Evolutionary conservation across 2,329 filamentous ascomycete genomes (phyloP).

Genomic region (Colletotrichum destructivum): DNA sequence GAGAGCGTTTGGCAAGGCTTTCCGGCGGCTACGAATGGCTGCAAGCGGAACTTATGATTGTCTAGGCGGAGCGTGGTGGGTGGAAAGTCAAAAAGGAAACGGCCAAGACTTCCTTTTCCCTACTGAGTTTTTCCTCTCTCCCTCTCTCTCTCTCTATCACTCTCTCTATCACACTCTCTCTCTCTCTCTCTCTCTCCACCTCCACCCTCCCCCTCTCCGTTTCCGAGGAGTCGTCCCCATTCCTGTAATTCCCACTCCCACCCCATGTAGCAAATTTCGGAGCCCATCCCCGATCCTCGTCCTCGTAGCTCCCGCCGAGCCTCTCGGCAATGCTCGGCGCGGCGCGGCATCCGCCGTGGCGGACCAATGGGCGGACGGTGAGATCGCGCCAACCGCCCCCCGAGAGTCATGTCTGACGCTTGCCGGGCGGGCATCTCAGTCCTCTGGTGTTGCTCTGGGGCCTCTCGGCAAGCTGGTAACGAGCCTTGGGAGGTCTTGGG

Average conservation of each 20-base stretch:
- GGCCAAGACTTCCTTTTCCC: slow-evolving; percentile 35
- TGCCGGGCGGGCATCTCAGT: slow-evolving; percentile 15
- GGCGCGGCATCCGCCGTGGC: slow-evolving; percentile 37
- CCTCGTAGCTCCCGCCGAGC: slow-evolving; percentile 35
- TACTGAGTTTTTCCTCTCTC: slow-evolving; percentile 5
- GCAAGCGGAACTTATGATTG: slow-evolving; percentile 4
- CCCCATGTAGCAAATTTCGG: slow-evolving; percentile 26
- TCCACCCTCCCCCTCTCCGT: no score
- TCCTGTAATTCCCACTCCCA: background rate
- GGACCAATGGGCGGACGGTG: slow-evolving; percentile 28
- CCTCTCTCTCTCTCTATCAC: slow-evolving; percentile 8
- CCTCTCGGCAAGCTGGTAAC: slow-evolving; percentile 15
- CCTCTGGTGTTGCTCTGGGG: background rate
- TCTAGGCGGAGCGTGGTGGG: slow-evolving; percentile 6
- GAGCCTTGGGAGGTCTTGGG: slow-evolving; percentile 32
- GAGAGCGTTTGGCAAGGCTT: slow-evolving; percentile 5
- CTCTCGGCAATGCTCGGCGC: slow-evolving; percentile 41
- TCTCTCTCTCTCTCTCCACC: background rate
- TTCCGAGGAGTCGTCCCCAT: no score
- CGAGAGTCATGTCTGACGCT: slow-evolving; percentile 36
- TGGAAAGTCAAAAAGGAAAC: slow-evolving; percentile 22
- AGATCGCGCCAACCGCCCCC: slow-evolving; percentile 23
- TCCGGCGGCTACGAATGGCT: slow-evolving; percentile 21
- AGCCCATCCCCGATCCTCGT: slow-evolving; percentile 29
- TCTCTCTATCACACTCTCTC: no score